phyloP scores from a whole-genome alignment of 768 basidiomycete species.

The Mycena indigotica region DNA sequence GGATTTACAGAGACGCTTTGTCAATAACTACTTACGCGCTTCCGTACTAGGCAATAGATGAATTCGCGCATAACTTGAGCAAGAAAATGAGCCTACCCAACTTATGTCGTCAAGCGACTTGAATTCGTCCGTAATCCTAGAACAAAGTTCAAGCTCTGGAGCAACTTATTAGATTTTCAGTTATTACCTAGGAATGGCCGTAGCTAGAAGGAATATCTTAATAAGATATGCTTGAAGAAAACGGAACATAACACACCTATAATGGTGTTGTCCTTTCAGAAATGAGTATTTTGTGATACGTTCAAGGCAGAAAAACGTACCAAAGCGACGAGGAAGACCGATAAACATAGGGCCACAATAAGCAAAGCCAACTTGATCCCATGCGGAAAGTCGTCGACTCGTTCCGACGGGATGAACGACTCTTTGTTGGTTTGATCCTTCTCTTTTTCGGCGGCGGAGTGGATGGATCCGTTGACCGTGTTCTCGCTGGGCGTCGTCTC shows the following conservation, averaged over 20 bases:
- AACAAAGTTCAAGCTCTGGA: slow-evolving; percentile 7
- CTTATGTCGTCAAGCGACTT: slow-evolving; percentile 30
- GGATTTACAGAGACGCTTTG: neutral
- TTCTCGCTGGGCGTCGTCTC: no score
- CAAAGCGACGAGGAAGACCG: slow-evolving; percentile 7
- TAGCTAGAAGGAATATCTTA: slow-evolving; percentile 11
- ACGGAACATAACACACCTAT: neutral
- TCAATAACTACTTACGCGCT: slow-evolving; percentile 7
- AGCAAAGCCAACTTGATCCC: slow-evolving; percentile 2
- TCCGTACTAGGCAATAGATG: slow-evolving; percentile 6
- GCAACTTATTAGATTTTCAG: no score
- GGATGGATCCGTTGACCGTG: no score
- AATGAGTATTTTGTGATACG: no score
- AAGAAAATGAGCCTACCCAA: neutral
- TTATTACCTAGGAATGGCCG: neutral
- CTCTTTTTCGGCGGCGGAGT: no score
- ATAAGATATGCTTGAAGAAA: neutral
- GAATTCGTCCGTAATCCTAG: slow-evolving; percentile 33
- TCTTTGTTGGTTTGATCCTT: neutral
- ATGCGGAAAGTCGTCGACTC: slow-evolving; percentile 4
- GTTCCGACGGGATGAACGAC: neutral
- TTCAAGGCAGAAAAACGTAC: neutral
- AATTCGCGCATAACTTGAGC: neutral
- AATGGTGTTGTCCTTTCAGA: neutral
- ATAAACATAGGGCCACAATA: neutral